These are phyloP conservation scores for Leishmania braziliensis DNA, from an alignment of 208 protist species.

Conservation along the genomic window DNA sequence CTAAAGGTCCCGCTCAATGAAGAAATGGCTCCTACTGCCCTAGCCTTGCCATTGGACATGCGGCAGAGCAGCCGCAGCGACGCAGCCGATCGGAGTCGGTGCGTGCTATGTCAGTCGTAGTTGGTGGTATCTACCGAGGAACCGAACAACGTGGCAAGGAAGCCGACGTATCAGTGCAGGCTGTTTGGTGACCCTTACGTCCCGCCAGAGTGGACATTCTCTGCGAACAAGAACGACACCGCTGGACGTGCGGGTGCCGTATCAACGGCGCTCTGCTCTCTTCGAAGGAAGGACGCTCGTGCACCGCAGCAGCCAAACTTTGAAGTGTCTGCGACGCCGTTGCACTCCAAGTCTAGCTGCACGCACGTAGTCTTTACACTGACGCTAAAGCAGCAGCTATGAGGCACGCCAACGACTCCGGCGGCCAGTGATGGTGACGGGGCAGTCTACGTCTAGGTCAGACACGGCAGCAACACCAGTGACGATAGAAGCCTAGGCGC, in stretches of 20 bases:
- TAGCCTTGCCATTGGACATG: not conserved
- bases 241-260: not conserved
- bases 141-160: not conserved
- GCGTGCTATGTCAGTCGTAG: not conserved
- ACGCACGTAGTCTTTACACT: constrained; percentile 15
- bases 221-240: constrained; percentile 1
- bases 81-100: not conserved
- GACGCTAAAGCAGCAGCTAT: constrained; percentile 21
- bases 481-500: not conserved
- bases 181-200: not conserved
- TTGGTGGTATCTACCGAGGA: no score
- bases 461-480: not conserved
- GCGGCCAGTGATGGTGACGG: not conserved
- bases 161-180: constrained; percentile 2
- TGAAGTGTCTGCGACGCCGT: constrained; percentile 4
- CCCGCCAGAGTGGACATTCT: constrained; percentile 5
- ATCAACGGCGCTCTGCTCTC: not conserved
- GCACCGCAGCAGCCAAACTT: constrained; percentile 1
- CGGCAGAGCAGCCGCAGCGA: not conserved
- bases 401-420: not conserved
- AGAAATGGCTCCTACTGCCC: not conserved
- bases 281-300: constrained; percentile 9
- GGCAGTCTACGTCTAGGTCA: not conserved
- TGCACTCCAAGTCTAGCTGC: constrained; percentile 10
- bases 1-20: constrained; percentile 17